Evolutionary conservation across 805 yeast genomes (phyloP), one percentile per base, ranked within the genome.

Genomic region (Naumovozyma dairenensis): DNA sequence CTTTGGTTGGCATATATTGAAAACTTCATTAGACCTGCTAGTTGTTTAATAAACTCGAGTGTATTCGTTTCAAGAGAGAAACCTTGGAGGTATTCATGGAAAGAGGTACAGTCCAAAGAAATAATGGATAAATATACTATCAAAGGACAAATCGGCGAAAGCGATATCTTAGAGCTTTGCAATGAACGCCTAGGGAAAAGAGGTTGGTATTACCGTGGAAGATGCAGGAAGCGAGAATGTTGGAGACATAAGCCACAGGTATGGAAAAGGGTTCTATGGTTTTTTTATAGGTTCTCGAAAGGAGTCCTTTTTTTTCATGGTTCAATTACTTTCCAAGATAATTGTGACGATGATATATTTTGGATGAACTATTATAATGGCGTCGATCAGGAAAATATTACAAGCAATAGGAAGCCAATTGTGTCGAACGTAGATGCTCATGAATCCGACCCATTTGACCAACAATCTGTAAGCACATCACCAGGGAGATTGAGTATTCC

Each of bases 11-110:
- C 72, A 33, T 69, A 73, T 33, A 59, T 80, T 35, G 74, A 80
- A n/a, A 80, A 92, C 0, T 76, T 77, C 44, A 73, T 78, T 65
- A 86, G 80, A 55, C 87, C 94, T 2, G 68, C 82, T 46, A 80
- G 80, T 55, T 86, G 94, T 31, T 65, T 77, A 18, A 75, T 86
- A 17, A 94, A 86, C 49, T 66, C 86, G 0, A 37, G 72, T 13
- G 94, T 85, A 8, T 86, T 83, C 51, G 60, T 80, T 22, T 71
- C 76, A 41, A 65, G 94, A 35, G 96, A 86, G 51, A 68, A 64
- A 38, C 94, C 94, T 1, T 84, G 94, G 94, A 63, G 63, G 31
- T 60, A 67, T 37, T 60, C 68, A 1, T 63, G 61, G 61, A 34
- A 35, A 15, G 37, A 34, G 3, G 42, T 50, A 10, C 51, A 53